Conservation (phyloP, 371 early-diverging fungal genomes). For the Blakeslea trispora region DNA sequence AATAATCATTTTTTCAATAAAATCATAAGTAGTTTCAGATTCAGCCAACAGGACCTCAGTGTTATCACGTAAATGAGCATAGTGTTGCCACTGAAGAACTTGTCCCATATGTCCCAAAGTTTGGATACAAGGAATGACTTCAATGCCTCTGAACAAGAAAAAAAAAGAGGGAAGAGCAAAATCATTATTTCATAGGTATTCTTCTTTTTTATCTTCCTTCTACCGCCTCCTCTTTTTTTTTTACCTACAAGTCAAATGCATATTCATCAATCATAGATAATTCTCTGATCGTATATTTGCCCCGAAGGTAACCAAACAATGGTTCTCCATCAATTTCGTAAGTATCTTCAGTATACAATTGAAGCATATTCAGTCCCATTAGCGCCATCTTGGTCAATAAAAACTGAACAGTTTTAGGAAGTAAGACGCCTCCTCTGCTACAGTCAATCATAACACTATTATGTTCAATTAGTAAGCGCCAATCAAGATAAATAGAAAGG, state of each 20-base stretch:
- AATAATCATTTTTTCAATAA: slow-evolving; percentile 74
- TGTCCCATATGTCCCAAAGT: slow-evolving; percentile 90
- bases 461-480: too few species aligned
- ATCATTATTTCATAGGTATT: too few species aligned
- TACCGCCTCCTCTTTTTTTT: neutral
- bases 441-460: slow-evolving; percentile 89
- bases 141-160: slow-evolving; percentile 66
- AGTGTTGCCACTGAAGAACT: slow-evolving; percentile 87
- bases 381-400: slow-evolving; percentile 74
- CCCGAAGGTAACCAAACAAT: slow-evolving; percentile 84
- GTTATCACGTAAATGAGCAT: slow-evolving; percentile 76
- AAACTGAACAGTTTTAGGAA: slow-evolving; percentile 58
- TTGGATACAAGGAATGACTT: slow-evolving; percentile 89
- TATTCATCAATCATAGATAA: slow-evolving; percentile 75
- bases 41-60: slow-evolving; percentile 73
- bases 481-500: neutral
- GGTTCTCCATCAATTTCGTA: slow-evolving; percentile 79
- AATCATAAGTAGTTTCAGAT: slow-evolving; percentile 75
- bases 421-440: slow-evolving; percentile 78
- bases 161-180: too few species aligned
- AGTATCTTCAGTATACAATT: slow-evolving; percentile 90
- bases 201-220: too few species aligned
- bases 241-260: slow-evolving; percentile 63
- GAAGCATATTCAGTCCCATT: slow-evolving; percentile 83
- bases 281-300: slow-evolving; percentile 70